phyloP scores from a whole-genome alignment of 129 eudicot genomes.

The Saussurea involucrata region DNA sequence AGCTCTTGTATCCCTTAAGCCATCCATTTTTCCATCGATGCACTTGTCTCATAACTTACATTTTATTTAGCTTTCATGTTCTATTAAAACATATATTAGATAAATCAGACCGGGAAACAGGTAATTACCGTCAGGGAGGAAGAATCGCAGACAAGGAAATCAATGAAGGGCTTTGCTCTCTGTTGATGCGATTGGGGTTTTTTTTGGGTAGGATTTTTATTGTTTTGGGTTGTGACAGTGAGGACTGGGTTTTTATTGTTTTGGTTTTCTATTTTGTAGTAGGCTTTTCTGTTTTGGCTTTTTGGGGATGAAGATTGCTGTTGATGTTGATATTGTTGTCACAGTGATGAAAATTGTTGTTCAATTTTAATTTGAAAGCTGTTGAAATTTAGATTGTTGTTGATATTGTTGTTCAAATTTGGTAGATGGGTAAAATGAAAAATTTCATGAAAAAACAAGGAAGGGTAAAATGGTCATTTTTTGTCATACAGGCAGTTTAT shows the following conservation, averaged over 20 bases:
- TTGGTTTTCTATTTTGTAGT: no score
- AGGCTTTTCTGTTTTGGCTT: no score
- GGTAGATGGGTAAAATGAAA: background rate
- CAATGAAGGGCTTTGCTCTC: background rate
- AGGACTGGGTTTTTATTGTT: no score
- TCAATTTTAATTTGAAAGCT: background rate
- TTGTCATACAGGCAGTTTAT: background rate
- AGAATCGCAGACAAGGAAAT: slow-evolving; percentile 63
- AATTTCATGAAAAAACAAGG: background rate
- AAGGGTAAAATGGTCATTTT: background rate
- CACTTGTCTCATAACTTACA: no score
- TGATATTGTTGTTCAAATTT: no score
- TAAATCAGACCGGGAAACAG: slow-evolving; percentile 10
- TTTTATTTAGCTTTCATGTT: background rate
- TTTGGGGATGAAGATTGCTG: background rate
- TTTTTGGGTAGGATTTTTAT: no score
- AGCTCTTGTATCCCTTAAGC: no score
- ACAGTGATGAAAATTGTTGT: background rate
- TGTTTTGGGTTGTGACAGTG: background rate
- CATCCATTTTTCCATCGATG: no score
- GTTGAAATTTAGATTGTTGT: background rate
- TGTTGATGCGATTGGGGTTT: no score
- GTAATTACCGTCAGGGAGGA: slow-evolving; percentile 75
- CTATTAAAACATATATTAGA: background rate
- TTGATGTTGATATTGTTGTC: background rate